Percentiles rank a stretch among this genome's conserved stretches.
Evolutionary conservation across 805 yeast genomes (phyloP).

Genomic region (Wickerhamiella nectarea): DNA sequence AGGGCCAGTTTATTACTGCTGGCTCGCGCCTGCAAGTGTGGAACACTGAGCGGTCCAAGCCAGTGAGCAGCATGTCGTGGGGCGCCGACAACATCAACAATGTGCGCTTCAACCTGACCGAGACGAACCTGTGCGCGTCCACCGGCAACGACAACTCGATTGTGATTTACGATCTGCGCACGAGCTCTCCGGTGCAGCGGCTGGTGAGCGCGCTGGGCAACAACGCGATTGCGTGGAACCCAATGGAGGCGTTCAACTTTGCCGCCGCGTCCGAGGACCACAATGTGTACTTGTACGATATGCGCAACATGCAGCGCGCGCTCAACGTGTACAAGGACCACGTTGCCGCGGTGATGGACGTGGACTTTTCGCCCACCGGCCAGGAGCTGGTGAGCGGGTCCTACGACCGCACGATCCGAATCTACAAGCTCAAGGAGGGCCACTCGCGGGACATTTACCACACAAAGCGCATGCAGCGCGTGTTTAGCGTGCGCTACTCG

Average conservation of each 20-base stretch:
- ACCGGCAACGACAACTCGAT: conserved; percentile 78
- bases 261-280: conserved; percentile 92
- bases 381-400: conserved; percentile 91
- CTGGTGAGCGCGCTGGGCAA: conserved; percentile 70
- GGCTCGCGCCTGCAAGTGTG: conserved; percentile 85
- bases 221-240: conserved; percentile 88
- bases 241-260: conserved; percentile 91
- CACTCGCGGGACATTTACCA: conserved; percentile 93
- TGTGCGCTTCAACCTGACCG: conserved; percentile 80
- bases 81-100: conserved; percentile 83
- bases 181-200: conserved; percentile 85
- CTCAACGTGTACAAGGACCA: conserved; percentile 85
- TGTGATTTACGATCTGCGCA: conserved; percentile 79
- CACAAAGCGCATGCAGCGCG: conserved; percentile 94
- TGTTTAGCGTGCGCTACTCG: conserved; percentile 68
- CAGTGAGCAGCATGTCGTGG: conserved; percentile 74
- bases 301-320: conserved; percentile 78
- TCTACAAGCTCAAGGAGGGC: conserved; percentile 63
- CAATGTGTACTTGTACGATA: conserved; percentile 87
- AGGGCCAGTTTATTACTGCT: conserved; percentile 73
- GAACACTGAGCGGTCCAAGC: conserved; percentile 72
- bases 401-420: conserved; percentile 83
- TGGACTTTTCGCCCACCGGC: conserved; percentile 95
- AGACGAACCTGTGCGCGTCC: conserved; percentile 76
- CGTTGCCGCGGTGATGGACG: conserved; percentile 87